Percentiles rank a stretch among this genome's conserved stretches.
These are phyloP conservation scores for Mucuna pruriens DNA, from an alignment of 306 rosid species.

Conservation along the genomic window DNA sequence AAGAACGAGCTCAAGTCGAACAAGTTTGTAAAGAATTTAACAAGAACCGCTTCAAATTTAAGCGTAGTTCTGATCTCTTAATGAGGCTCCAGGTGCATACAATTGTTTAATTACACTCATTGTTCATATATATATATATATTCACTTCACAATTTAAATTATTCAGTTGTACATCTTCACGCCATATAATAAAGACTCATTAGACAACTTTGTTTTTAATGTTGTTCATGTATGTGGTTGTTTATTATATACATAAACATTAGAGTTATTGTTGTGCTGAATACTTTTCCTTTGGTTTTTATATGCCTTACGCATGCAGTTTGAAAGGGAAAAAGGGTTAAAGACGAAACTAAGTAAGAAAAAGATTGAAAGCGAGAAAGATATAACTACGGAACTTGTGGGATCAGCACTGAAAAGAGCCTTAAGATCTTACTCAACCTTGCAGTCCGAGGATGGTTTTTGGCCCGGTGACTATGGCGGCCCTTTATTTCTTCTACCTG, in stretches of 20 bases:
- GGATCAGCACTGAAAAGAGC: constrained; percentile 51
- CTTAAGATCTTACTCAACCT: constrained; percentile 53
- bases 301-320: not conserved
- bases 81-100: constrained; percentile 73
- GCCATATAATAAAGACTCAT: not conserved
- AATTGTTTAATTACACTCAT: not conserved
- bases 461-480: constrained; percentile 87
- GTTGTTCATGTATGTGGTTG: not conserved
- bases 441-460: constrained; percentile 71
- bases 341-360: not conserved
- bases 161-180: not conserved
- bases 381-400: constrained; percentile 44
- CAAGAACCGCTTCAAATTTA: constrained; percentile 53
- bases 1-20: constrained; percentile 54
- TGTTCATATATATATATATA: no score
- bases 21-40: constrained; percentile 44
- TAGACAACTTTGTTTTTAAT: not conserved
- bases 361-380: constrained; percentile 28
- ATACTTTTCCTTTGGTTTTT: not conserved
- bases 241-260: no score
- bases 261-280: not conserved
- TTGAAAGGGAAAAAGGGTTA: constrained; percentile 48
- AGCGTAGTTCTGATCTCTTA: constrained; percentile 71
- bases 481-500: constrained; percentile 79
- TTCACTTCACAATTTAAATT: not conserved